Conservation (phyloP, 192 early-diverging fungal genomes). For the Ambispora gerdemannii region DNA sequence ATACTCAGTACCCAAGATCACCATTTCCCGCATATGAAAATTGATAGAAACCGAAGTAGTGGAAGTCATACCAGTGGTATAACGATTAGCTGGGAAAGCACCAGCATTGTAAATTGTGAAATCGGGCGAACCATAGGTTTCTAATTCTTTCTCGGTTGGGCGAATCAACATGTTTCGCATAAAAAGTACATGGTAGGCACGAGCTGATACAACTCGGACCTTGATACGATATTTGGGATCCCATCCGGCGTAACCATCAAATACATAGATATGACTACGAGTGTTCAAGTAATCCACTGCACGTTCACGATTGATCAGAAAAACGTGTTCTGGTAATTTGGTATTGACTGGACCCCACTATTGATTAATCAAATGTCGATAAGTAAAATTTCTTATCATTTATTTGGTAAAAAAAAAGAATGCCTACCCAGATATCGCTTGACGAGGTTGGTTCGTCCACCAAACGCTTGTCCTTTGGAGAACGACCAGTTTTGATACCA, state of each 20-base stretch:
- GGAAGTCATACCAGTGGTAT: constrained; percentile 94
- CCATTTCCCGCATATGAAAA: constrained; percentile 94
- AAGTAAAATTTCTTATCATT: not conserved
- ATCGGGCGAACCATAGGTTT: constrained; percentile 90
- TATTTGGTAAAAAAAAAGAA: not conserved
- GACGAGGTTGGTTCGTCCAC: constrained; percentile 85
- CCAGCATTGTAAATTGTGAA: constrained; percentile 98
- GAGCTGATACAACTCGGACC: constrained; percentile 90
- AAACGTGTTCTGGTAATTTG: constrained; percentile 74
- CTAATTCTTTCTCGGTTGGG: constrained; percentile 85
- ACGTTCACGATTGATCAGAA: constrained; percentile 94
- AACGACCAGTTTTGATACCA: constrained; percentile 90
- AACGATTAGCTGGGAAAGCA: constrained; percentile 88
- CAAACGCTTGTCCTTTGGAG: constrained; percentile 95
- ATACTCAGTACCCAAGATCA: constrained; percentile 97
- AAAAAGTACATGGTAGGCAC: constrained; percentile 95
- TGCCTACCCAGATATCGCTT: constrained; percentile 77
- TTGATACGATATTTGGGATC: constrained; percentile 98
- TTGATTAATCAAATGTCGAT: not conserved
- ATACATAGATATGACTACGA: constrained; percentile 86
- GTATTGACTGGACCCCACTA: constrained; percentile 97
- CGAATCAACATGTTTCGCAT: constrained; percentile 99
- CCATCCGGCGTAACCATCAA: constrained; percentile 98
- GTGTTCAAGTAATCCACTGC: constrained; percentile 97
- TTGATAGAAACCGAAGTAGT: constrained; percentile 88